phyloP scores from a whole-genome alignment of 345 rosid species.

The Ricinus communis region DNA sequence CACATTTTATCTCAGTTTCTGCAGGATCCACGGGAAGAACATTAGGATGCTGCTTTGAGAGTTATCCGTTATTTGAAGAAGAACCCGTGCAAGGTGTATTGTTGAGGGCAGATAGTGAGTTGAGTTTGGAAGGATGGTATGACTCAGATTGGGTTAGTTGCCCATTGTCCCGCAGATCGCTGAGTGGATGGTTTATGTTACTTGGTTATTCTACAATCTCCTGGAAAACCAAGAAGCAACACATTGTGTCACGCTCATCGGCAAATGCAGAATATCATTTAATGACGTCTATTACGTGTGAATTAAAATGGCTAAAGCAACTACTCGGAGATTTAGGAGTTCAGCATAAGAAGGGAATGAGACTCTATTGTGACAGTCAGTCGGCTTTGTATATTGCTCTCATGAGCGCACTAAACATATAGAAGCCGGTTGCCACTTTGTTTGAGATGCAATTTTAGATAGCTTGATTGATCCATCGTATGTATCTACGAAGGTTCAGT shows the following conservation, averaged over 20 bases:
- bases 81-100: background rate
- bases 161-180: background rate
- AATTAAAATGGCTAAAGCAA: background rate
- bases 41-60: too few species aligned
- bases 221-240: background rate
- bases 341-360: background rate
- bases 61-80: too few species aligned
- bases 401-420: background rate
- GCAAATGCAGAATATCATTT: background rate
- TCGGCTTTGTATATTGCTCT: background rate
- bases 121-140: background rate
- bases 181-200: background rate
- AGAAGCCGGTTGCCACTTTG: background rate
- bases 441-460: background rate
- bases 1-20: too few species aligned
- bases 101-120: background rate
- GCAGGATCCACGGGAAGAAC: too few species aligned
- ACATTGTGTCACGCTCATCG: background rate
- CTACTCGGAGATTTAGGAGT: background rate
- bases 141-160: conserved; percentile 10
- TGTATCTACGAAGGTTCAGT: background rate
- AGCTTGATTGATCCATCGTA: background rate
- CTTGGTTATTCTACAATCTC: background rate
- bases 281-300: background rate
- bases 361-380: too few species aligned